Conservation (phyloP, 2,329 filamentous ascomycete genomes). For the Coleophoma crateriformis region DNA sequence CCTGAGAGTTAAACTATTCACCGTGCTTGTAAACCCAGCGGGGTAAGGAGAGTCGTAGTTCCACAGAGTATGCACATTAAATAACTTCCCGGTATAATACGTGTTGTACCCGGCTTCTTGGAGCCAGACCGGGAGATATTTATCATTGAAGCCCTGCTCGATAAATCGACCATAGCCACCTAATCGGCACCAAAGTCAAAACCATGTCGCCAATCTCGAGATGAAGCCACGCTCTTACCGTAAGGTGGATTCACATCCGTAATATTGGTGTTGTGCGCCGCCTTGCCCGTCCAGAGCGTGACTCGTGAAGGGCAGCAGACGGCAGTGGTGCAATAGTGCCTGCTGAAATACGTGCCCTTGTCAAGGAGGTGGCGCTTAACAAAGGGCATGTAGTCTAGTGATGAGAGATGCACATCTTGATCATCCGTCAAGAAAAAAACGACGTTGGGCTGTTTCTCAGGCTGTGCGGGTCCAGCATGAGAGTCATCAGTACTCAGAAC, state of each 20-base stretch:
- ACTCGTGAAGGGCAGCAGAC: constrained; percentile 57
- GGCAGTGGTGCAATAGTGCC: constrained; percentile 54
- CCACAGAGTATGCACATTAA: constrained; percentile 53
- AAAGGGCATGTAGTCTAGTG: constrained; percentile 48
- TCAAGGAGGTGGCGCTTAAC: constrained; percentile 46
- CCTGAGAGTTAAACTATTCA: background rate
- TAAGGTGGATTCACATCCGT: constrained; percentile 40
- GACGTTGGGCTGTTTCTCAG: constrained; percentile 38
- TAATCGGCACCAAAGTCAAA: constrained; percentile 3
- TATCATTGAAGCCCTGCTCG: constrained; percentile 54
- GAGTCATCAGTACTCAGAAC: no score
- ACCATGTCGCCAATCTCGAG: background rate
- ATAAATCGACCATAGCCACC: constrained; percentile 62
- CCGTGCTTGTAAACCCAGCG: constrained; percentile 43
- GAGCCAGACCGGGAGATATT: constrained; percentile 65
- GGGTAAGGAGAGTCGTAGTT: constrained; percentile 56
- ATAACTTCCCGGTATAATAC: constrained; percentile 65
- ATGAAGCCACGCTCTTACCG: constrained; percentile 25
- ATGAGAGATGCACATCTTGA: constrained; percentile 54
- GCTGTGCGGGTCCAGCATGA: no score
- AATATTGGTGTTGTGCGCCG: constrained; percentile 58
- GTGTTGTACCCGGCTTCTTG: constrained; percentile 62
- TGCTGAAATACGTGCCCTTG: constrained; percentile 46
- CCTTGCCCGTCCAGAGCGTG: constrained; percentile 52
- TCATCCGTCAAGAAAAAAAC: constrained; percentile 60